phyloP scores from a whole-genome alignment of 176 grass and related monocot genomes.

The Juncus effusus region DNA sequence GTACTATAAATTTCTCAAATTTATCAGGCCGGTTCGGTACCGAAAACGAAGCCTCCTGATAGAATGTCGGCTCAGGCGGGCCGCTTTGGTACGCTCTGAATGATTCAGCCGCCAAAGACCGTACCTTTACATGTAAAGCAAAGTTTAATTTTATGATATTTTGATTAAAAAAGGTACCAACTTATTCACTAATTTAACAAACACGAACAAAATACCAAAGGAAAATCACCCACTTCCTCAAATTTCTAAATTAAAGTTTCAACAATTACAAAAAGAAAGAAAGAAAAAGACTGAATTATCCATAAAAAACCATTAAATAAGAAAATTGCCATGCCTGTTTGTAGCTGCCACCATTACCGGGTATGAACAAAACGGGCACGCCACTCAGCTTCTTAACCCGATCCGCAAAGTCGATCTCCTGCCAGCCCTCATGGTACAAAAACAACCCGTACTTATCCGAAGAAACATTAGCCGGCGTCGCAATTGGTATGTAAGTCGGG shows the following conservation, averaged over 20 bases:
- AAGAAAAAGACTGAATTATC: background rate
- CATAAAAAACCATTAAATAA: background rate
- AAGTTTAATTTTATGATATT: no score
- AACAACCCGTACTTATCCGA: conserved; percentile 80
- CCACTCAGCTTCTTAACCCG: conserved; percentile 62
- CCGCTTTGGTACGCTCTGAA: conserved; percentile 85
- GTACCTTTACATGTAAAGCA: conserved; percentile 45
- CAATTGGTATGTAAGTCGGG: conserved; percentile 86
- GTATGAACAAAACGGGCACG: conserved; percentile 83
- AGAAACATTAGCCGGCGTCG: conserved; percentile 61
- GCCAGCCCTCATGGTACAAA: conserved; percentile 97
- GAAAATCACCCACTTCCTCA: conserved; percentile 3
- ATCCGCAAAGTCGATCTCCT: conserved; percentile 78
- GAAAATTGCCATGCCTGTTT: conserved; percentile 51
- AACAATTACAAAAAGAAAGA: conserved; percentile 12
- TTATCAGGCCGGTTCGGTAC: conserved; percentile 13
- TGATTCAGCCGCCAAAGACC: conserved; percentile 88
- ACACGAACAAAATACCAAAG: background rate
- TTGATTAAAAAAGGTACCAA: conserved; percentile 12
- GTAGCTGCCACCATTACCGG: conserved; percentile 96
- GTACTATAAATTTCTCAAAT: conserved; percentile 48
- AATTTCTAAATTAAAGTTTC: background rate
- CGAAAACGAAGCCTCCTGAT: conserved; percentile 51
- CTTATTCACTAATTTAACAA: background rate
- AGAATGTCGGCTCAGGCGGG: conserved; percentile 70